Base-by-base conservation (phyloP, 148 eudicot species). In the Camellia sinensis region DNA sequence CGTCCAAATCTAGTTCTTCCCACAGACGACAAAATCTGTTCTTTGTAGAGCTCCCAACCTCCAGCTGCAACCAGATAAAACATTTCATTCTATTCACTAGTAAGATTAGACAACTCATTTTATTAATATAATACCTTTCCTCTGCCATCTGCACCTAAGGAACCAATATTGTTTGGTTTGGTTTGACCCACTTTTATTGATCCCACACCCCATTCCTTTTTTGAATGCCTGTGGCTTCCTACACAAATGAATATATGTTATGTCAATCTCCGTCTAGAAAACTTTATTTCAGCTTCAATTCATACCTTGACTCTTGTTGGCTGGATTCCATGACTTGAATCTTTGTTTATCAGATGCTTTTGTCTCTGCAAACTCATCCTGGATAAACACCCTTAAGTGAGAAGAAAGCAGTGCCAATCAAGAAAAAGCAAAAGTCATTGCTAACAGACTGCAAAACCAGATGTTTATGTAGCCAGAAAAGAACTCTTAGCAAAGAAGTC, bases 1-100 rank as follows among this genome's bases (percentile, higher is more conserved):
- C 93, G 81, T 92, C 97, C 44, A 96, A 69, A 77, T 87, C 89
- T 65, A 92, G 79, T 87, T 96, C 99, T 71, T 93, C 98, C 29
- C 89, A 83, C 67, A 95, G 78, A 81, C 83, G 89, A 80, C 80
- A 56, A 74, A 84, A 95, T 84, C 84, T 92, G 75, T 80, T 83
- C 88, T 80, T 88, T 64, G 83, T 70, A 77, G 89, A 83, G 54
- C 71, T 88, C 79, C 75, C 85, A 77, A 78, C 84, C 77, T 90
- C 90, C 87, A 83, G 84, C 86, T 85, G 88, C 90, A 86, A 87
- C 63, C 71, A 81, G 72, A 80, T 41, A 73, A 66, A 77, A 75
- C 46, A 74, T 67, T 37, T 29, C 18, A 79, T 73, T 70, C 57
- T 74, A 77, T 70, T 79, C 69, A 75, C 60, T 57, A 73, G 41